These are phyloP conservation scores for Phlyctochytrium arcticum DNA, from an alignment of 192 early-diverging fungal genomes.

Conservation along the genomic window DNA sequence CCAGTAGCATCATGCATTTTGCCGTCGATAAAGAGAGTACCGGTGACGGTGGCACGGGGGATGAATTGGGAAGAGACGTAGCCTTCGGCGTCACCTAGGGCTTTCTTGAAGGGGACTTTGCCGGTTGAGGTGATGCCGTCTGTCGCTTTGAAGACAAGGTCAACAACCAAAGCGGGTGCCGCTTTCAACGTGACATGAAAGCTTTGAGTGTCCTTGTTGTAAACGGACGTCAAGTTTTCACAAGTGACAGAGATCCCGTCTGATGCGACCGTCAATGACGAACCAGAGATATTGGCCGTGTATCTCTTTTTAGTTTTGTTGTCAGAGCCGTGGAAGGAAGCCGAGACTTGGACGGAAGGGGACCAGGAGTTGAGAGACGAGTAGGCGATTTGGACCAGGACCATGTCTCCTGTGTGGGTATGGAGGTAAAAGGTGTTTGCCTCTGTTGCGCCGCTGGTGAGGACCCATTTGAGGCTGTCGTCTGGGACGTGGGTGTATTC, in stretches of 20 bases:
- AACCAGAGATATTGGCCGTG: conserved; percentile 59
- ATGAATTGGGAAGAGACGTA: conserved; percentile 80
- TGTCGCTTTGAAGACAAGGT: conserved; percentile 63
- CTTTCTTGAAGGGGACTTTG: conserved; percentile 65
- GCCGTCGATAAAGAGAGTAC: conserved; percentile 70
- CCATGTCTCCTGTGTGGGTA: conserved; percentile 66
- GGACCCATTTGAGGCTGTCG: conserved; percentile 36
- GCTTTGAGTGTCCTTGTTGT: conserved; percentile 35
- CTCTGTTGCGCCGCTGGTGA: conserved; percentile 66
- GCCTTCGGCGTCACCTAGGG: conserved; percentile 40
- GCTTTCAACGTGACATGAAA: conserved; percentile 46
- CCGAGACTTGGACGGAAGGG: conserved; percentile 32
- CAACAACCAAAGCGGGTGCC: conserved; percentile 54
- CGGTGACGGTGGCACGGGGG: conserved; percentile 69
- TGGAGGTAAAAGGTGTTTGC: conserved; percentile 84
- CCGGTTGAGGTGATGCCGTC: conserved; percentile 74
- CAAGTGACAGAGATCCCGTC: conserved; percentile 74
- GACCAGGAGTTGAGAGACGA: conserved; percentile 58
- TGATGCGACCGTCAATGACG: conserved; percentile 64
- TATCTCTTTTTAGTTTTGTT: conserved; percentile 57
- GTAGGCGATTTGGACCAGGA: conserved; percentile 85
- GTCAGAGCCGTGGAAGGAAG: conserved; percentile 67
- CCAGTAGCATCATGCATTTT: conserved; percentile 64
- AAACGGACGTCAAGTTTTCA: conserved; percentile 66
- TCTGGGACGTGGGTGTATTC: conserved; percentile 5